A percentile compares a stretch with the other conserved stretches of the same genome.
Conservation (phyloP, 2,329 filamentous ascomycete genomes). For the Sclerotinia nivalis region DNA sequence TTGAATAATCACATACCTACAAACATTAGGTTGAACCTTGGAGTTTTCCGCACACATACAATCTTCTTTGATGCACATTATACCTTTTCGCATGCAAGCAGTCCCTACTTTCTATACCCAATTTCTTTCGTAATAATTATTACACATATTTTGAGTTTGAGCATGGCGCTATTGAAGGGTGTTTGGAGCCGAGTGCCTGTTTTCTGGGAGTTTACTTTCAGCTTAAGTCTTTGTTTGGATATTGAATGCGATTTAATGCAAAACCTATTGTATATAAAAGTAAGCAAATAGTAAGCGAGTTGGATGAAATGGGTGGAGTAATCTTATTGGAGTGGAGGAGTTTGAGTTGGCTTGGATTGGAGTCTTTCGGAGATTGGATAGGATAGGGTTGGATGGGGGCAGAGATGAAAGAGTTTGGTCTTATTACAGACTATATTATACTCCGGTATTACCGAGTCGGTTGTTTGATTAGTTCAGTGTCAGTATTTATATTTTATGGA, state of each 20-base stretch:
- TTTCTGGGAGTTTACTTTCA: neutral
- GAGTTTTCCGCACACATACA: neutral
- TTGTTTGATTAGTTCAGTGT: neutral
- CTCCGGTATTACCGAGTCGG: neutral
- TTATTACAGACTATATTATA: neutral
- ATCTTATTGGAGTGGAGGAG: neutral
- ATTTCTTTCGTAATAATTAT: constrained; percentile 5
- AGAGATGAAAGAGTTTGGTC: neutral
- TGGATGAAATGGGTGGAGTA: neutral
- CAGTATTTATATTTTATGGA: neutral
- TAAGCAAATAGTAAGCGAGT: neutral
- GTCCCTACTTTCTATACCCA: constrained; percentile 12
- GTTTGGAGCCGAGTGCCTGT: neutral
- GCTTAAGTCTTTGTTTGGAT: constrained; percentile 6
- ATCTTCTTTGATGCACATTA: neutral
- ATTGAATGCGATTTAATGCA: neutral
- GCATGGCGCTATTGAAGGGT: constrained; percentile 4
- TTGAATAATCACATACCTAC: constrained; percentile 18
- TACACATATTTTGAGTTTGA: neutral
- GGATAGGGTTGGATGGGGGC: neutral
- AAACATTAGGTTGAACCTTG: neutral
- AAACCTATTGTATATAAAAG: constrained; percentile 2
- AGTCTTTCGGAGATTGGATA: neutral
- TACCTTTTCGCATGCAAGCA: neutral
- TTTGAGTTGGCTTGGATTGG: neutral